A percentile compares a stretch with the other conserved stretches of the same genome.
Conservation (phyloP, 148 eudicot species). For the Tetragonia tetragonoides region DNA sequence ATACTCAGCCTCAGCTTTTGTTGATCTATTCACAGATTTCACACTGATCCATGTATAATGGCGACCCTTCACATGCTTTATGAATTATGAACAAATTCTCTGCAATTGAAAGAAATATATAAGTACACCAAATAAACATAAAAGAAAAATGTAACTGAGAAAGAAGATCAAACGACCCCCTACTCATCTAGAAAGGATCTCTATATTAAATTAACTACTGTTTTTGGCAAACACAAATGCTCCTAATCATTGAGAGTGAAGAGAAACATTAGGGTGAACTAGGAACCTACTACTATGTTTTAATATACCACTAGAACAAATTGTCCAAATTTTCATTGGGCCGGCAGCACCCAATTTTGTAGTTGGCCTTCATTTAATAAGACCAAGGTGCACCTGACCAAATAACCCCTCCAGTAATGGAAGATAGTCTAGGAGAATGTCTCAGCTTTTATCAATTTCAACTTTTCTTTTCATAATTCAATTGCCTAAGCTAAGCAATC, state of each 20-base stretch:
- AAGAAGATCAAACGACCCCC: neutral
- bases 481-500: too few relatives aligned
- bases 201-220: neutral
- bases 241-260: neutral
- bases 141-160: neutral
- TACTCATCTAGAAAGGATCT: neutral
- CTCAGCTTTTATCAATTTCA: too few relatives aligned
- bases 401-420: too few relatives aligned
- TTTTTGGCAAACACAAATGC: neutral
- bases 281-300: neutral
- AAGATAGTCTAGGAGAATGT: too few relatives aligned
- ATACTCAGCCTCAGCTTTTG: conserved; percentile 13
- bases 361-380: too few relatives aligned
- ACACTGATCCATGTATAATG: conserved; percentile 14
- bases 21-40: conserved; percentile 15
- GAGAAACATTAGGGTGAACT: neutral
- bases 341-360: too few relatives aligned
- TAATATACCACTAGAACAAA: too few relatives aligned
- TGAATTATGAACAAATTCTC: conserved; percentile 6
- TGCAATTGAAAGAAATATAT: conserved; percentile 9
- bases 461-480: too few relatives aligned
- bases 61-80: conserved; percentile 14
- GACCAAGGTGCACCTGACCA: too few relatives aligned
- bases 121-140: neutral
- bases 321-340: too few relatives aligned